Conservation (phyloP, 2,329 filamentous ascomycete genomes). For the Didymella exigua region DNA sequence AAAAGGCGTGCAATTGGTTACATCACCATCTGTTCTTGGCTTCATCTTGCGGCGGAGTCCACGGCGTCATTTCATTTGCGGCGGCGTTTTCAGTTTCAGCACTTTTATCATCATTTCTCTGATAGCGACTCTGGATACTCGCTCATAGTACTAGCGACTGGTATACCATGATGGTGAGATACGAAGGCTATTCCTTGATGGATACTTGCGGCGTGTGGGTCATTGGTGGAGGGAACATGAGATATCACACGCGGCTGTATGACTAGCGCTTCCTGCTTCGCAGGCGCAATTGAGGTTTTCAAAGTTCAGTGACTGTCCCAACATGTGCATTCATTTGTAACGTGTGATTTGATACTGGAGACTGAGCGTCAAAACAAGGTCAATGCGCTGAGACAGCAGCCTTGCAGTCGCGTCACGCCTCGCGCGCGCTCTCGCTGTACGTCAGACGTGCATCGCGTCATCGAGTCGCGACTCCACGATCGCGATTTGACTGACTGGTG, state of each 20-base stretch:
- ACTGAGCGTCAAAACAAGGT: not conserved
- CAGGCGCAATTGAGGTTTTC: conserved; percentile 27
- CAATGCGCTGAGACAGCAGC: not conserved
- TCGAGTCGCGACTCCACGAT: not conserved
- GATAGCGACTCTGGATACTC: conserved; percentile 46
- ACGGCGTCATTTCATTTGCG: conserved; percentile 33
- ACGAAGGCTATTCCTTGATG: conserved; percentile 37
- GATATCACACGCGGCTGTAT: conserved; percentile 28
- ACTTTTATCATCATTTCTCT: conserved; percentile 45
- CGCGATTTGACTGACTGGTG: not conserved
- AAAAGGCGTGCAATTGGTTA: conserved; percentile 42
- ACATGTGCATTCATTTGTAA: not conserved
- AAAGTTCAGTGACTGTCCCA: conserved; percentile 1
- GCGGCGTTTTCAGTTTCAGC: conserved; percentile 33
- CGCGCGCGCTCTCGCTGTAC: not conserved
- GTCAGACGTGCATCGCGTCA: conserved; percentile 10
- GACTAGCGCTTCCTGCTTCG: conserved; percentile 31
- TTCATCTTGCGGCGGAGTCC: conserved; percentile 38
- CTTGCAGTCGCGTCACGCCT: conserved; percentile 8
- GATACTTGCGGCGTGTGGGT: conserved; percentile 23
- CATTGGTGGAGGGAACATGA: conserved; percentile 12
- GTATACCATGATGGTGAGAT: conserved; percentile 40
- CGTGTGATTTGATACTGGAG: not conserved
- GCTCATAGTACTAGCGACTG: conserved; percentile 40
- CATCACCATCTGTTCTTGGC: conserved; percentile 27